phyloP scores from a whole-genome alignment of 2,329 filamentous ascomycete genomes.

The Diaporthe nobilis region DNA sequence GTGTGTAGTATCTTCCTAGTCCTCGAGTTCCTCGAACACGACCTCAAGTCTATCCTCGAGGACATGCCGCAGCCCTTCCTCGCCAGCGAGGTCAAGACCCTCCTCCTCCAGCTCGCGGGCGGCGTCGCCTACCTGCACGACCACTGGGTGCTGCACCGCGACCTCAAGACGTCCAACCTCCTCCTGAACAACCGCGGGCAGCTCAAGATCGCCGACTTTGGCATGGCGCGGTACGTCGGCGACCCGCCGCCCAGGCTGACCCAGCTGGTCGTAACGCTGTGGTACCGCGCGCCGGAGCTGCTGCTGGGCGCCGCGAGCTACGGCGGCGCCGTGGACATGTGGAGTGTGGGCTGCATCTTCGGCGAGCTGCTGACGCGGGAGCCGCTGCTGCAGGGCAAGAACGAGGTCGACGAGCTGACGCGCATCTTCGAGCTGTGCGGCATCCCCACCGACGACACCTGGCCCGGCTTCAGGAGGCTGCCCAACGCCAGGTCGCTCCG shows the following conservation, averaged over 20 bases:
- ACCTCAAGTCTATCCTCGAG: constrained; percentile 92
- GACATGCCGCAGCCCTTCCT: constrained; percentile 96
- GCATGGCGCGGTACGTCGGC: constrained; percentile 93
- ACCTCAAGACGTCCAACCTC: constrained; percentile 94
- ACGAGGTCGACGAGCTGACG: constrained; percentile 91
- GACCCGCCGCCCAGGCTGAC: constrained; percentile 85
- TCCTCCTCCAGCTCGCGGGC: constrained; percentile 85
- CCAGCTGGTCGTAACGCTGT: constrained; percentile 94
- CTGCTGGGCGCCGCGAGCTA: constrained; percentile 86
- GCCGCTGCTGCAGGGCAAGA: constrained; percentile 87
- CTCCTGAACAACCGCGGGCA: constrained; percentile 95
- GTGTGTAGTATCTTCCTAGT: constrained; percentile 85
- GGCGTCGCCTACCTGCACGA: constrained; percentile 89
- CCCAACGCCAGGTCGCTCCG: constrained; percentile 88
- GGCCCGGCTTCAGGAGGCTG: constrained; percentile 89
- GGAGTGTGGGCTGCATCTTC: constrained; percentile 97
- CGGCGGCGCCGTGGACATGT: constrained; percentile 86
- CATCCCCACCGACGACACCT: constrained; percentile 83
- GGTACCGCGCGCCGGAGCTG: constrained; percentile 95
- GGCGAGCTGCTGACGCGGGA: constrained; percentile 89
- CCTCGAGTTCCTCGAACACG: constrained; percentile 98
- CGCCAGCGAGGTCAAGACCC: constrained; percentile 91
- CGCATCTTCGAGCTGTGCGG: constrained; percentile 93
- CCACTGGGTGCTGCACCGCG: constrained; percentile 92
- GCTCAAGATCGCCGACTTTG: constrained; percentile 97